A percentile compares a stretch with the other conserved stretches of the same genome.
phyloP scores from a whole-genome alignment of 768 basidiomycete species.

The Rhodotorula diobovata region DNA sequence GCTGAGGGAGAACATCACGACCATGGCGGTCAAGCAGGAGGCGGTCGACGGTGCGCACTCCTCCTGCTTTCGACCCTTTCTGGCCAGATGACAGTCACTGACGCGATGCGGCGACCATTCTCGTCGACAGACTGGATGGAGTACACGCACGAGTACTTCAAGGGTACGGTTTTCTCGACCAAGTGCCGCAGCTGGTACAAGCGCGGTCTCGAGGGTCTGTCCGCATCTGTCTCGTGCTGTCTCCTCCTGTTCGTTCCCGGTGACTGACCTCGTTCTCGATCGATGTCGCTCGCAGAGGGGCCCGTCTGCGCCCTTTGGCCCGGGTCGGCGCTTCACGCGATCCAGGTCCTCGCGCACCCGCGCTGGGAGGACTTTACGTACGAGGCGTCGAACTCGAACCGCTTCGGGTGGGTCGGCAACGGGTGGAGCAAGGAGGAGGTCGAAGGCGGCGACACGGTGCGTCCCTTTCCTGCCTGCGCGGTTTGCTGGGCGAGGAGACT shows the following conservation, averaged over 20 bases:
- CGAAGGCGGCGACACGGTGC: constrained; percentile 39
- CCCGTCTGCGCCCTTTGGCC: constrained; percentile 61
- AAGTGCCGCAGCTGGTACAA: constrained; percentile 64
- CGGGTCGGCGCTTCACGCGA: constrained; percentile 52
- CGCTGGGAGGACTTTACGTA: constrained; percentile 61
- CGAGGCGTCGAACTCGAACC: constrained; percentile 45
- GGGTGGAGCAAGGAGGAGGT: constrained; percentile 60
- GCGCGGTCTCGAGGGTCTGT: constrained; percentile 52
- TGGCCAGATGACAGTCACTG: background rate
- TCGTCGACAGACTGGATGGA: background rate
- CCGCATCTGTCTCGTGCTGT: background rate
- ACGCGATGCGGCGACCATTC: background rate
- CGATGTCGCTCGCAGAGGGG: constrained; percentile 50
- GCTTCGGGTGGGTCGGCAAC: constrained; percentile 61
- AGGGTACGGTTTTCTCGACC: constrained; percentile 58
- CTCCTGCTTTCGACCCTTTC: constrained; percentile 14
- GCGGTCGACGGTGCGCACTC: constrained; percentile 53
- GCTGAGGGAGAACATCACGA: constrained; percentile 61
- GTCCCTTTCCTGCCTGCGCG: background rate
- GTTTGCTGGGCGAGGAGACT: background rate
- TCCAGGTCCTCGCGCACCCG: constrained; percentile 54
- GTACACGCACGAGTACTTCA: constrained; percentile 41
- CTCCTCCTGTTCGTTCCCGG: too few relatives aligned
- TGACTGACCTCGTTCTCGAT: too few relatives aligned
- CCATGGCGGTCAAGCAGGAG: constrained; percentile 58